phyloP scores from a whole-genome alignment of 177 flowering plant species.

The Vitis hybrid region DNA sequence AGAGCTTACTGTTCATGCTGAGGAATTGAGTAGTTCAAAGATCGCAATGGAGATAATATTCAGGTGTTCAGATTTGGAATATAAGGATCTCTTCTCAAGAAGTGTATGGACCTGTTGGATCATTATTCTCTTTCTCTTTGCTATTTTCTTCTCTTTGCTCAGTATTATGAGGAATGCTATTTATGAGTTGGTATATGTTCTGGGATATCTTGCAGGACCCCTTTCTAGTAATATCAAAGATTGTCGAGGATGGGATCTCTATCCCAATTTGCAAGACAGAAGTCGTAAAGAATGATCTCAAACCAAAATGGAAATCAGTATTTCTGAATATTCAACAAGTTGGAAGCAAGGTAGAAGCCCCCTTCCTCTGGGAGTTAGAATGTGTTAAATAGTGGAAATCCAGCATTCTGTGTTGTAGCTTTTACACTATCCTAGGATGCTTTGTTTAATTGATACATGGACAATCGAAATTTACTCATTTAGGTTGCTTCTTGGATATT shows the following conservation, averaged over 20 bases:
- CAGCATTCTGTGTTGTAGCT: conserved; percentile 1
- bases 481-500: not conserved
- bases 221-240: conserved; percentile 75
- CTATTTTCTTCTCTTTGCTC: not conserved
- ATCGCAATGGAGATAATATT: conserved; percentile 64
- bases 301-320: conserved; percentile 84
- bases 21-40: conserved; percentile 73
- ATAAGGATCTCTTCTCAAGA: conserved; percentile 83
- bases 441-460: conserved; percentile 1
- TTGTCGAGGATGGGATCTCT: conserved; percentile 49
- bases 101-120: conserved; percentile 53
- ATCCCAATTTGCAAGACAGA: conserved; percentile 90
- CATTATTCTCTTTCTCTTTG: conserved; percentile 4
- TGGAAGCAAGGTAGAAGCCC: conserved; percentile 74
- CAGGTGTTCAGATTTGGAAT: conserved; percentile 80
- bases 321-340: conserved; percentile 72
- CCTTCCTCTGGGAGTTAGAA: not conserved
- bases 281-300: conserved; percentile 70
- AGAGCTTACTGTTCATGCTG: conserved; percentile 68
- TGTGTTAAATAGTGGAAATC: conserved; percentile 1
- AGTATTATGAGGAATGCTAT: conserved; percentile 1
- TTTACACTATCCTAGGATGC: not conserved
- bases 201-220: conserved; percentile 65
- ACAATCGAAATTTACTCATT: not conserved
- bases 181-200: conserved; percentile 12